These are phyloP conservation scores for Grammothele lineata DNA, from an alignment of 768 basidiomycete species.

Conservation along the genomic window DNA sequence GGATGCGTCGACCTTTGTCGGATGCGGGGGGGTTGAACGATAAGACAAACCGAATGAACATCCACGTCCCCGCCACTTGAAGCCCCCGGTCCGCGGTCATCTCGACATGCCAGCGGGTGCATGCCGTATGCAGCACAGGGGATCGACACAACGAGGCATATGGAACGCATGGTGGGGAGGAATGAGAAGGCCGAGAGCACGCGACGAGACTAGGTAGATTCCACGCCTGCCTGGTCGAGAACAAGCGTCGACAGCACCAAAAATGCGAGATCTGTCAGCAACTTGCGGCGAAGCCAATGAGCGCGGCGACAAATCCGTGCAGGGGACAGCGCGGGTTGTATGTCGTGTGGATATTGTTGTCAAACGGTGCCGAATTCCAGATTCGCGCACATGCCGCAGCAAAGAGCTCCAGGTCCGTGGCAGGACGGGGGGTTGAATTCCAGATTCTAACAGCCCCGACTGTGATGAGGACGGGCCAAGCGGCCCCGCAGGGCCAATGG, in stretches of 20 bases:
- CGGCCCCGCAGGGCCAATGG: conserved; percentile 9
- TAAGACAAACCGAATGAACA: too few species aligned
- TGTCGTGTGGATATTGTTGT: not conserved
- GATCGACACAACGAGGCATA: too few species aligned
- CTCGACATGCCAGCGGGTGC: too few species aligned
- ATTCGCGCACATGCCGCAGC: conserved; percentile 12
- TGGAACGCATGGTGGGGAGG: too few species aligned
- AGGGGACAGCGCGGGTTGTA: not conserved
- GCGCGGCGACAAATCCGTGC: not conserved
- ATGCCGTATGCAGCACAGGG: too few species aligned
- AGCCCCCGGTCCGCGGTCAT: too few species aligned
- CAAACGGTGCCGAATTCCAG: conserved; percentile 7
- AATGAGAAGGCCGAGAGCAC: too few species aligned
- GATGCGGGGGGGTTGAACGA: too few species aligned
- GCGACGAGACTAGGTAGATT: too few species aligned
- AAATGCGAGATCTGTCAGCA: conserved; percentile 5
- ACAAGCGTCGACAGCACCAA: conserved; percentile 1
- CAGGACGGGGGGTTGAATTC: not conserved
- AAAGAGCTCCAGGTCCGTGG: conserved; percentile 16
- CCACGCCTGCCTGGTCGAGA: too few species aligned
- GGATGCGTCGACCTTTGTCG: too few species aligned
- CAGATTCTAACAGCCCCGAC: conserved; percentile 3
- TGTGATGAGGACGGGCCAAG: conserved; percentile 8
- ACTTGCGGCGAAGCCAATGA: conserved; percentile 4
- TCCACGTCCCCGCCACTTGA: too few species aligned